phyloP scores from a whole-genome alignment of 192 early-diverging fungal genomes.

The Funneliformis geosporum region DNA sequence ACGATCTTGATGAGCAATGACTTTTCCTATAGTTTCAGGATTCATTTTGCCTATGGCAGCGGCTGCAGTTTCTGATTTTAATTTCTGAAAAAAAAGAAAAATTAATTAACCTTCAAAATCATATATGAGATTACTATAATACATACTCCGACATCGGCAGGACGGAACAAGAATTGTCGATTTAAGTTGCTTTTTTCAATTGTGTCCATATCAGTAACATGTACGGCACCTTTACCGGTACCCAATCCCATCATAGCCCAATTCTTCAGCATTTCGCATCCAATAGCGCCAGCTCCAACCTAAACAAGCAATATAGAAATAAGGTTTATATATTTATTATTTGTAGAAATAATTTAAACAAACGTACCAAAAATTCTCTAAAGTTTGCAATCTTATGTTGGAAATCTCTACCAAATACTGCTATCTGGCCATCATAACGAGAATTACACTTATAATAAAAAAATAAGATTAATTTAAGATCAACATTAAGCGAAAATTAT shows the following conservation, averaged over 20 bases:
- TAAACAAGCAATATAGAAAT: neutral
- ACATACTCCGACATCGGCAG: constrained; percentile 71
- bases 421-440: constrained; percentile 95
- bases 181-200: constrained; percentile 99
- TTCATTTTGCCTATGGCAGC: constrained; percentile 91
- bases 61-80: constrained; percentile 92
- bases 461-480: neutral
- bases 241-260: constrained; percentile 95
- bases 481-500: neutral
- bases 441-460: constrained; percentile 57
- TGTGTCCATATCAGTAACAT: constrained; percentile 99
- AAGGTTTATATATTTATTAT: neutral
- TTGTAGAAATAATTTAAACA: neutral
- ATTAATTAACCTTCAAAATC: neutral
- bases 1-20: constrained; percentile 84
- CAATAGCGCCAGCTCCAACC: constrained; percentile 90
- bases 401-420: constrained; percentile 93
- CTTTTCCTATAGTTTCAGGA: constrained; percentile 67
- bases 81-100: constrained; percentile 55
- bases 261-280: constrained; percentile 99
- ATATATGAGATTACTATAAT: neutral
- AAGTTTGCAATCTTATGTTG: constrained; percentile 84
- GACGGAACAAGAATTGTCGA: constrained; percentile 98
- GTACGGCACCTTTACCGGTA: constrained; percentile 80
- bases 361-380: constrained; percentile 79